Conservation (phyloP, 139 green algal species). For the Chlamydomonas applanata region DNA sequence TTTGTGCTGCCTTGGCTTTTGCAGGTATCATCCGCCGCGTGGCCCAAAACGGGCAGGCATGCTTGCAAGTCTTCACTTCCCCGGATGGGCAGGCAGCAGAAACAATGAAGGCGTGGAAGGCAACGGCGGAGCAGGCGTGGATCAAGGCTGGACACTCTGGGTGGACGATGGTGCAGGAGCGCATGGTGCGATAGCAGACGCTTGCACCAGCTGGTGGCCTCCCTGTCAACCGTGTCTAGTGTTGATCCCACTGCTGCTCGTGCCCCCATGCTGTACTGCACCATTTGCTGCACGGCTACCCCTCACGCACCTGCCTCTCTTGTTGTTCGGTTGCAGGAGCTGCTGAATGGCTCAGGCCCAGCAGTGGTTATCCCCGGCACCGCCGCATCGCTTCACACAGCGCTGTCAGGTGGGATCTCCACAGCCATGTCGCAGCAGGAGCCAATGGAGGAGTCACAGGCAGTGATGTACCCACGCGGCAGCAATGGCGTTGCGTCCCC, state of each 20-base stretch:
- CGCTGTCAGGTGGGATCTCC: too few species aligned
- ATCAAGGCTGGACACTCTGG: conserved; percentile 24
- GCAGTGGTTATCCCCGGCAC: not conserved
- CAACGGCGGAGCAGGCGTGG: conserved; percentile 36
- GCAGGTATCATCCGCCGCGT: conserved; percentile 11
- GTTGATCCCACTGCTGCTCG: too few species aligned
- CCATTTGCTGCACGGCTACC: too few species aligned
- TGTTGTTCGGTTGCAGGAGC: too few species aligned
- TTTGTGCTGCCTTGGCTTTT: too few species aligned
- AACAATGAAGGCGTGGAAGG: conserved; percentile 21
- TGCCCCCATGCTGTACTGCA: too few species aligned
- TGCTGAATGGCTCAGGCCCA: not conserved
- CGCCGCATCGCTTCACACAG: too few species aligned
- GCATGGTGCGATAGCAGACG: too few species aligned
- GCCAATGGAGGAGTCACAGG: not conserved
- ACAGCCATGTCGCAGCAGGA: not conserved
- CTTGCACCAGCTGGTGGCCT: too few species aligned
- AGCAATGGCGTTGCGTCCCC: not conserved
- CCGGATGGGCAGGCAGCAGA: conserved; percentile 12
- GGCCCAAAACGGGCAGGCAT: not conserved
- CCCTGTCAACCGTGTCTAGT: too few species aligned
- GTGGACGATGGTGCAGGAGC: conserved; percentile 46
- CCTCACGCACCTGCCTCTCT: too few species aligned
- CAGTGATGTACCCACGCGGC: not conserved
- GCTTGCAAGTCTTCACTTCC: conserved; percentile 18